A percentile compares a stretch with the other conserved stretches of the same genome.
Conservation (phyloP, 768 basidiomycete genomes). For the Panaeolus papilionaceus region DNA sequence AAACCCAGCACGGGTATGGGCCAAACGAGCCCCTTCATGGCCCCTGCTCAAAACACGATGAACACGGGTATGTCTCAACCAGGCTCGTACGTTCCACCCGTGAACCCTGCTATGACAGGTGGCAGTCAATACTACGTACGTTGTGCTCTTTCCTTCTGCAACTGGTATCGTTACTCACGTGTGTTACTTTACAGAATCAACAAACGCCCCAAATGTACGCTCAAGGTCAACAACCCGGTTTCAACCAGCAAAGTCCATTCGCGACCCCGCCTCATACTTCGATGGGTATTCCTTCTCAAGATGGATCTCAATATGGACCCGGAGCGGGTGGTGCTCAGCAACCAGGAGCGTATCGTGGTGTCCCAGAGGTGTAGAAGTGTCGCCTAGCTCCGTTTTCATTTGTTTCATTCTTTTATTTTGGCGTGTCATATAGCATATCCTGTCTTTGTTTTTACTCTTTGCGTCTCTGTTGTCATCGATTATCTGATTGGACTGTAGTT, state of each 20-base stretch:
- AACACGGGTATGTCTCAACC: not conserved
- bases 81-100: not conserved
- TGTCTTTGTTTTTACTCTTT: too few species aligned
- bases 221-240: not conserved
- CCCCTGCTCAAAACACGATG: not conserved
- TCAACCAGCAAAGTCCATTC: not conserved
- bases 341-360: not conserved
- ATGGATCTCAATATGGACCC: not conserved
- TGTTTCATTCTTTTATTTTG: too few species aligned
- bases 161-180: too few species aligned
- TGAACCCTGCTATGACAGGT: conserved; percentile 13
- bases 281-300: not conserved
- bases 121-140: conserved; percentile 41
- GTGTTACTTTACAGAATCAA: conserved; percentile 31
- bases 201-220: conserved; percentile 23
- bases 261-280: not conserved
- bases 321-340: not conserved
- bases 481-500: too few species aligned
- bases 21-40: conserved; percentile 4
- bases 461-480: too few species aligned
- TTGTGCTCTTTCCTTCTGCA: not conserved
- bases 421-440: too few species aligned
- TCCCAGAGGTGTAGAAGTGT: not conserved
- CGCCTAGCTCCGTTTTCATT: too few species aligned
- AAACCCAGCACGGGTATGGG: conserved; percentile 1